Evolutionary conservation across 1,139 yeast genomes (phyloP).

Genomic region (Taiozyma sp.): DNA sequence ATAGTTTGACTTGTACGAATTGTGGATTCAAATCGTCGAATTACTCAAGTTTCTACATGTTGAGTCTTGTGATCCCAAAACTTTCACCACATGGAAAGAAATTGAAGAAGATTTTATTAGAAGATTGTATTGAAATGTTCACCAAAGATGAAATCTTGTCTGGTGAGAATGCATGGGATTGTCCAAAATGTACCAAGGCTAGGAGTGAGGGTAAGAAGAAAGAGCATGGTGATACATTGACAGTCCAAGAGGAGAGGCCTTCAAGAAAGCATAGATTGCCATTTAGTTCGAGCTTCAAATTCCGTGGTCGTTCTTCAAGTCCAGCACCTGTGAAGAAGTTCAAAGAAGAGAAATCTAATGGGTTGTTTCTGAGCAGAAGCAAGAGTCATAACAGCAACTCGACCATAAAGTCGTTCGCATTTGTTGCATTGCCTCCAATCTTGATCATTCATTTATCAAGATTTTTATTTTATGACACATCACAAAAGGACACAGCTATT

Average conservation of each 20-base stretch:
- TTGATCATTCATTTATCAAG: constrained; percentile 63
- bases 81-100: constrained; percentile 26
- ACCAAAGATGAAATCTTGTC: constrained; percentile 63
- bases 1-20: constrained; percentile 54
- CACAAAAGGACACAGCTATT: constrained; percentile 50
- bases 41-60: constrained; percentile 57
- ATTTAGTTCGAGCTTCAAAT: constrained; percentile 14
- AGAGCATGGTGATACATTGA: background rate
- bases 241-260: background rate
- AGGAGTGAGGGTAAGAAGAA: background rate
- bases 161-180: constrained; percentile 77
- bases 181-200: constrained; percentile 57
- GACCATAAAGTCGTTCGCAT: constrained; percentile 52
- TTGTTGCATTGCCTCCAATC: constrained; percentile 60
- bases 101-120: constrained; percentile 36
- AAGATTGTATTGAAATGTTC: constrained; percentile 63
- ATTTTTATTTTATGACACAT: constrained; percentile 48
- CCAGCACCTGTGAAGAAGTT: constrained; percentile 26
- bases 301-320: constrained; percentile 22
- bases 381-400: constrained; percentile 10
- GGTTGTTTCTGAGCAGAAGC: background rate
- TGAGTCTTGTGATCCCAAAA: constrained; percentile 65
- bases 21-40: constrained; percentile 58
- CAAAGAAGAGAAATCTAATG: constrained; percentile 4
- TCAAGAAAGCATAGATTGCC: constrained; percentile 17